Evolutionary conservation across 2,329 filamentous ascomycete species (phyloP).

Genomic region (Beauveria pseudobassiana): DNA sequence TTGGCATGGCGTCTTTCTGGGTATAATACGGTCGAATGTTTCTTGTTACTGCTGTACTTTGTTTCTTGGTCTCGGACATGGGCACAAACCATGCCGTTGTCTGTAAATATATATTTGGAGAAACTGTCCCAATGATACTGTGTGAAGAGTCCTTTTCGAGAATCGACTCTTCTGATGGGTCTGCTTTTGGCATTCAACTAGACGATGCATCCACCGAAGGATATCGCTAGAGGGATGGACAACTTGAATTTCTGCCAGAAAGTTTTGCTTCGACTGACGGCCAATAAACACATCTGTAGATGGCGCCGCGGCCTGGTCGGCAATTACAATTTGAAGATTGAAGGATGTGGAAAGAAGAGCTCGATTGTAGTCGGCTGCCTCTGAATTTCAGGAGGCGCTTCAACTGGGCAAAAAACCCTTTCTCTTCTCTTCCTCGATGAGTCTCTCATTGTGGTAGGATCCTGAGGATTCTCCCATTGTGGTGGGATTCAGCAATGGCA

Average conservation of each 20-base stretch:
- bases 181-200: no score
- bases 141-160: neutral
- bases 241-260: no score
- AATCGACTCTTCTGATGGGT: neutral
- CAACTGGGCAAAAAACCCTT: no score
- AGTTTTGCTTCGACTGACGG: neutral
- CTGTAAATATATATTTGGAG: neutral
- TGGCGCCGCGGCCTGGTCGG: neutral
- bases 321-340: no score
- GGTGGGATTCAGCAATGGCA: neutral
- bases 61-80: neutral
- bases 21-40: neutral
- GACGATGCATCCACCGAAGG: no score
- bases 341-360: no score
- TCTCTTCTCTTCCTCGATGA: no score
- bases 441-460: no score
- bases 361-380: no score
- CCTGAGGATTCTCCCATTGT: neutral
- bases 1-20: conserved; percentile 6
- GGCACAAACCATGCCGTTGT: neutral
- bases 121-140: no score
- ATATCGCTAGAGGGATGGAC: no score
- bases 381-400: neutral
- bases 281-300: neutral
- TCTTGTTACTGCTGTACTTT: neutral